These are phyloP conservation scores for Artemisia argyi DNA, from an alignment of 129 eudicot species.

Conservation along the genomic window DNA sequence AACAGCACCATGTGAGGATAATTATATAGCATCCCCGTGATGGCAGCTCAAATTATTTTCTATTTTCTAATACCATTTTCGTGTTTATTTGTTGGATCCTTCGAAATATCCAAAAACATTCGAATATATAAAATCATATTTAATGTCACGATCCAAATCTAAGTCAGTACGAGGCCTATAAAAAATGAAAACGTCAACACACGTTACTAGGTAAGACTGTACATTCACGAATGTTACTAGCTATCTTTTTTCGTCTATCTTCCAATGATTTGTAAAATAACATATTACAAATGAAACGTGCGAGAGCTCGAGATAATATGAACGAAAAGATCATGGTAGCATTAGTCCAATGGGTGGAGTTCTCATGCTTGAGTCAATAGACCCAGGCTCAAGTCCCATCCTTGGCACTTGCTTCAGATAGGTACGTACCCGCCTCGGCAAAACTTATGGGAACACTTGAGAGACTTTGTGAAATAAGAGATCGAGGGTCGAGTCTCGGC, in stretches of 20 bases:
- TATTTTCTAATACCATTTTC: slow-evolving; percentile 18
- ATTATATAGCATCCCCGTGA: slow-evolving; percentile 33
- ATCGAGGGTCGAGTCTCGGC: too few relatives aligned
- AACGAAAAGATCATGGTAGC: too few relatives aligned
- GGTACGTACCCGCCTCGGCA: too few relatives aligned
- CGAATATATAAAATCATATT: slow-evolving; percentile 9
- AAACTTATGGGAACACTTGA: too few relatives aligned
- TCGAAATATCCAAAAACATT: slow-evolving; percentile 9
- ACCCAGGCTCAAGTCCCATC: too few relatives aligned
- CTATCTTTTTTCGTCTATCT: background rate
- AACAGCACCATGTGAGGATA: slow-evolving; percentile 27
- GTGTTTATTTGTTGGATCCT: slow-evolving; percentile 14
- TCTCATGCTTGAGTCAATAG: too few relatives aligned
- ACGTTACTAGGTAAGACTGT: background rate
- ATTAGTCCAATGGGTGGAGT: too few relatives aligned
- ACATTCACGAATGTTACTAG: background rate
- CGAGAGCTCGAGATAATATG: too few relatives aligned
- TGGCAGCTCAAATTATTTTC: slow-evolving; percentile 14
- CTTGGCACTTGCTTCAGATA: too few relatives aligned
- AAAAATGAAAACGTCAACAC: background rate
- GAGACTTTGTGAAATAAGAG: too few relatives aligned
- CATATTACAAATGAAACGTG: background rate
- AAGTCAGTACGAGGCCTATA: background rate
- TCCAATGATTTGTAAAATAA: background rate
- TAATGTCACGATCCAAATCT: slow-evolving; percentile 1